Evolutionary conservation across 2,329 filamentous ascomycete species (phyloP).

Genomic region (Trichoderma afroharzianum): DNA sequence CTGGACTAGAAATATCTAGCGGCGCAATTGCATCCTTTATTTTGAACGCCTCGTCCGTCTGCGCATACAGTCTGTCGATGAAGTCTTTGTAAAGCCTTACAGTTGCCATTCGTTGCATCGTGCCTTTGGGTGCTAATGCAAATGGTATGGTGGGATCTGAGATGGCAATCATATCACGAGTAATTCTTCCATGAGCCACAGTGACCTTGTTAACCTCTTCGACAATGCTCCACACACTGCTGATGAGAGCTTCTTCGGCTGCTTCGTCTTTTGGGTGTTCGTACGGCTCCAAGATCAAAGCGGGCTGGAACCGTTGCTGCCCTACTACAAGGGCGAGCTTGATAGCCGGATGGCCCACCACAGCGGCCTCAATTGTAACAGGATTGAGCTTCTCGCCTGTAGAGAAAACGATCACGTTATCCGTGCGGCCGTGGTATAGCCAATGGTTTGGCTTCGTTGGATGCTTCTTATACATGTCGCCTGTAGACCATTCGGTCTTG

Average conservation of each 20-base stretch:
- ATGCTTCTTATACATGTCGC: slow-evolving; percentile 36
- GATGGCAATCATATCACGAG: slow-evolving; percentile 37
- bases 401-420: slow-evolving; percentile 41
- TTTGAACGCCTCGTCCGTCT: slow-evolving; percentile 25
- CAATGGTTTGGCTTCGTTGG: slow-evolving; percentile 32
- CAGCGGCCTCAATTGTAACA: slow-evolving; percentile 31
- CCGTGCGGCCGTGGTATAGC: slow-evolving; percentile 35
- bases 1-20: slow-evolving; percentile 25
- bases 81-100: slow-evolving; percentile 41
- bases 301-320: slow-evolving; percentile 42
- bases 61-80: slow-evolving; percentile 41
- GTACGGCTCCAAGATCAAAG: slow-evolving; percentile 45
- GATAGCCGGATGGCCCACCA: slow-evolving; percentile 30
- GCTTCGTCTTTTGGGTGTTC: slow-evolving; percentile 26
- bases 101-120: slow-evolving; percentile 40
- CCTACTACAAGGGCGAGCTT: slow-evolving; percentile 40
- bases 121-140: slow-evolving; percentile 43
- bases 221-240: slow-evolving; percentile 42
- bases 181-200: slow-evolving; percentile 45
- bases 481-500: slow-evolving; percentile 34
- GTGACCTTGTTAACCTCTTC: slow-evolving; percentile 41
- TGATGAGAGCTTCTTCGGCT: slow-evolving; percentile 32
- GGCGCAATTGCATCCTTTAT: slow-evolving; percentile 18
- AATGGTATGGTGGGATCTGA: slow-evolving; percentile 42
- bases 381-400: slow-evolving; percentile 44